These are phyloP conservation scores for Elongisporangium undulatum DNA, from an alignment of 352 stramenopile species.

Conservation along the genomic window DNA sequence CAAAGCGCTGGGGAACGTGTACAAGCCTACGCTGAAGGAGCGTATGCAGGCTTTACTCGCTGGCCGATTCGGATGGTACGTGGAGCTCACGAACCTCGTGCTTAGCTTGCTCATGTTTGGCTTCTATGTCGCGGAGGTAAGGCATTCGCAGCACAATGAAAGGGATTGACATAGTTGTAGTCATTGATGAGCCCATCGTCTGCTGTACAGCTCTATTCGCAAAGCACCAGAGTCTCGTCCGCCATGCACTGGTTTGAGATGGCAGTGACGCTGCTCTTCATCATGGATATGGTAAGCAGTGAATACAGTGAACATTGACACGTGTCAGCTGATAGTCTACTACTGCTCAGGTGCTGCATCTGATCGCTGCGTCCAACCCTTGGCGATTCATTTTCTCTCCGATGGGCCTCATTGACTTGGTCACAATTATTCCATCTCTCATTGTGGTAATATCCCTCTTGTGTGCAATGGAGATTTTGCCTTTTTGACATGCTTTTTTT, in stretches of 20 bases:
- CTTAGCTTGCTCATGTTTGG: slow-evolving; percentile 60
- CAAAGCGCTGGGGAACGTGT: slow-evolving; percentile 27
- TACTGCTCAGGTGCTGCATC: slow-evolving; percentile 25
- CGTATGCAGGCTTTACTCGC: slow-evolving; percentile 22
- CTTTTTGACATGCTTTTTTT: neutral
- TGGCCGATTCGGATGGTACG: slow-evolving; percentile 30
- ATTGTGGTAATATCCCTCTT: slow-evolving; percentile 50
- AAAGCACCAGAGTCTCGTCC: slow-evolving; percentile 2
- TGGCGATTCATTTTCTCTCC: slow-evolving; percentile 44
- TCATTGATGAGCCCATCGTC: neutral
- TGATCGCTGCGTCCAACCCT: slow-evolving; percentile 37
- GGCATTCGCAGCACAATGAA: neutral
- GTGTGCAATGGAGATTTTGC: neutral
- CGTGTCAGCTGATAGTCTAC: neutral
- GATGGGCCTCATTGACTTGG: slow-evolving; percentile 58
- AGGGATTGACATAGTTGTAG: neutral
- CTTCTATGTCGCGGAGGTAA: slow-evolving; percentile 55
- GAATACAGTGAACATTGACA: neutral
- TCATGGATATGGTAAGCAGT: slow-evolving; percentile 43
- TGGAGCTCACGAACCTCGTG: slow-evolving; percentile 53
- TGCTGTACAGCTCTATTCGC: neutral
- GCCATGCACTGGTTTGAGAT: slow-evolving; percentile 29
- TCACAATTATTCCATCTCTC: slow-evolving; percentile 63
- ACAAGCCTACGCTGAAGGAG: slow-evolving; percentile 46
- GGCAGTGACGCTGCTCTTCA: slow-evolving; percentile 47